Conservation (phyloP, 305 asterid genomes). For the Fraxinus velutina region DNA sequence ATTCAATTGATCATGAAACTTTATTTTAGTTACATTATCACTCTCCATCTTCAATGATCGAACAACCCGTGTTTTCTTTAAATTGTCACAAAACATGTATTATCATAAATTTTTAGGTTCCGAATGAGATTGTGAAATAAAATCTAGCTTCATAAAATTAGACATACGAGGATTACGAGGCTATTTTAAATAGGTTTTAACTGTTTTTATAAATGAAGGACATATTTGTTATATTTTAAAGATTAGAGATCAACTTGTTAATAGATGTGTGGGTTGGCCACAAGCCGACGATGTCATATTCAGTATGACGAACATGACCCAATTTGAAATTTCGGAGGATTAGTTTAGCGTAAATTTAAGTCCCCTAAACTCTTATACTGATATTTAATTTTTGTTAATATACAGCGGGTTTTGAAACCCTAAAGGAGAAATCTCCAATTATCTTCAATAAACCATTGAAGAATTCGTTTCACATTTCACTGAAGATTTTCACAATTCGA, state of each 20-base stretch:
- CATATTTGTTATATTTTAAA: background rate
- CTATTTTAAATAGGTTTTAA: background rate
- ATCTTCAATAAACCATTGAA: slow-evolving; percentile 25
- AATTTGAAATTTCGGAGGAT: background rate
- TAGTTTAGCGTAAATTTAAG: too few species aligned
- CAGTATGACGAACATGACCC: background rate
- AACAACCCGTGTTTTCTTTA: background rate
- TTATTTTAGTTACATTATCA: background rate
- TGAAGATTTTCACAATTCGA: slow-evolving; percentile 12
- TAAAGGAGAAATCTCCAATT: background rate
- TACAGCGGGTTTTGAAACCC: slow-evolving; percentile 35
- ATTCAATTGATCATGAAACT: background rate
- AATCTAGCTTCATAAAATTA: background rate
- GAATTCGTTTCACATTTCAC: slow-evolving; percentile 17
- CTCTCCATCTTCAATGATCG: background rate
- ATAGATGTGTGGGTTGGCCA: background rate
- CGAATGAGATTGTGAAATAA: background rate
- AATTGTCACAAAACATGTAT: background rate
- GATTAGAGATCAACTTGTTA: background rate
- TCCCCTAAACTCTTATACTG: too few species aligned
- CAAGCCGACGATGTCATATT: background rate
- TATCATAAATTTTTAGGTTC: background rate
- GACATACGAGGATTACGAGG: background rate
- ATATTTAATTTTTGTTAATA: background rate
- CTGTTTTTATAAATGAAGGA: background rate